These are phyloP conservation scores for Ceratocystis ficicola DNA, from an alignment of 2,329 filamentous ascomycete genomes.

Conservation along the genomic window DNA sequence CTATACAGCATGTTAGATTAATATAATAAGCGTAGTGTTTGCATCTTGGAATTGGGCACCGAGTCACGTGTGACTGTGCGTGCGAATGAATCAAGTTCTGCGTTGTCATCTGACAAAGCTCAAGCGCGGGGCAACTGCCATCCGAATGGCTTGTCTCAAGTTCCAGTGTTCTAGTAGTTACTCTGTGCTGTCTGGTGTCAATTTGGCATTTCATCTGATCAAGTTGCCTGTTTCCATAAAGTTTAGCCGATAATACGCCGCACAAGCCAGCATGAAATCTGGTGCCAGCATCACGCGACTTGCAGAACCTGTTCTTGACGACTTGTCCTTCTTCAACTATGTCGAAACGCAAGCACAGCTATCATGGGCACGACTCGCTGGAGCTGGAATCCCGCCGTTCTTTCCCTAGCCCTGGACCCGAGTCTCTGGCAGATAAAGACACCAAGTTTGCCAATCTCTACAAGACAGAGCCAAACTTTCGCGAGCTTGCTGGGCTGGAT, in stretches of 20 bases:
- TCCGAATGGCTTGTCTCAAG: too few species aligned
- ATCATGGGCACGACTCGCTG: neutral
- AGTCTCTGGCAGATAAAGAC: neutral
- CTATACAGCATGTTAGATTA: conserved; percentile 8
- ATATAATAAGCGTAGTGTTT: conserved; percentile 7
- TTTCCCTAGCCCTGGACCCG: neutral
- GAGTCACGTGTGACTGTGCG: too few species aligned
- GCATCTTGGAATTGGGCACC: neutral
- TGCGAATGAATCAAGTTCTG: too few species aligned
- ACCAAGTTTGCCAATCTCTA: conserved; percentile 31
- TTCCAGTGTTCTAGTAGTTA: too few species aligned
- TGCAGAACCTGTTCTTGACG: neutral
- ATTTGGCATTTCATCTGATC: too few species aligned
- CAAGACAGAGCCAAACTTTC: conserved; percentile 33
- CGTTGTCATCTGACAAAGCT: too few species aligned
- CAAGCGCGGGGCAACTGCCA: too few species aligned
- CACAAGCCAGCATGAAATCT: neutral
- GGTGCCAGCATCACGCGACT: too few species aligned
- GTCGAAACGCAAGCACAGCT: conserved; percentile 12
- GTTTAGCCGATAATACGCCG: neutral
- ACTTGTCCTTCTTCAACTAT: neutral
- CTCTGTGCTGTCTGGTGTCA: too few species aligned
- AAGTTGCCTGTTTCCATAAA: too few species aligned
- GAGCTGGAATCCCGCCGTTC: neutral
- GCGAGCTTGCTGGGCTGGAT: conserved; percentile 33